Percentiles rank a stretch among this genome's conserved stretches.
Evolutionary conservation across 495 filamentous ascomycete species (phyloP).

Genomic region (Lasiosphaeria miniovina): DNA sequence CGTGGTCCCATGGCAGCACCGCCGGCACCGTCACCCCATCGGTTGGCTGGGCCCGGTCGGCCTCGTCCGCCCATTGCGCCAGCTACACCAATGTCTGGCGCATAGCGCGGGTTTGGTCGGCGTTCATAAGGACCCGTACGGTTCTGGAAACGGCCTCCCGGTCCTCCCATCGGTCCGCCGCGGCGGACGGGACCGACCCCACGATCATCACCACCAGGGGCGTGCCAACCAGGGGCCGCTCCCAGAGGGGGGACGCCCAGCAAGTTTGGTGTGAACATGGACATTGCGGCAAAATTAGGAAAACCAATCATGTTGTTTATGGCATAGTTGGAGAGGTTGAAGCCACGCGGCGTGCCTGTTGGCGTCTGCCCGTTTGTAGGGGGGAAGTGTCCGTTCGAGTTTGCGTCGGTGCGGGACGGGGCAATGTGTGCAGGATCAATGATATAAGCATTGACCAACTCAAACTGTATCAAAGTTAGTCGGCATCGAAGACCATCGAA

Average conservation of each 20-base stretch:
- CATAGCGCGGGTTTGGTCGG: slow-evolving; percentile 42
- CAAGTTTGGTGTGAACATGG: slow-evolving; percentile 54
- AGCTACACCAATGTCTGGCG: slow-evolving; percentile 29
- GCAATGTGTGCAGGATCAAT: slow-evolving; percentile 90
- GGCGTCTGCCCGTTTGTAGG: slow-evolving; percentile 65
- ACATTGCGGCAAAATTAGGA: slow-evolving; percentile 45
- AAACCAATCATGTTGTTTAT: slow-evolving; percentile 57
- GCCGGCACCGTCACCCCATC: slow-evolving; percentile 63
- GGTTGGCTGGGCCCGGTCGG: slow-evolving; percentile 49
- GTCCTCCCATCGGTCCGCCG: slow-evolving; percentile 38
- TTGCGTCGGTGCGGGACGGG: slow-evolving; percentile 89
- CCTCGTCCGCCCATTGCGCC: slow-evolving; percentile 39
- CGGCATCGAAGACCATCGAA: background rate
- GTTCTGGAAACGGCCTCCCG: slow-evolving; percentile 40
- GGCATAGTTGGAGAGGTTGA: slow-evolving; percentile 69
- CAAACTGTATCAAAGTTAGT: slow-evolving; percentile 54
- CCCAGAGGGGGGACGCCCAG: slow-evolving; percentile 47
- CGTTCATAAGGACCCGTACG: slow-evolving; percentile 50
- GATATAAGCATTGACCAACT: slow-evolving; percentile 88
- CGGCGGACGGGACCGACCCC: slow-evolving; percentile 48
- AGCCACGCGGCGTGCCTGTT: slow-evolving; percentile 86
- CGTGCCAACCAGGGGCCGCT: slow-evolving; percentile 45
- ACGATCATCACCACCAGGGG: slow-evolving; percentile 41
- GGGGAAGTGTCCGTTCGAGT: slow-evolving; percentile 94
- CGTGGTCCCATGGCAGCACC: slow-evolving; percentile 71